These are phyloP conservation scores for Euptelea pleiosperma DNA, from an alignment of 164 flowering plant species.

Conservation along the genomic window DNA sequence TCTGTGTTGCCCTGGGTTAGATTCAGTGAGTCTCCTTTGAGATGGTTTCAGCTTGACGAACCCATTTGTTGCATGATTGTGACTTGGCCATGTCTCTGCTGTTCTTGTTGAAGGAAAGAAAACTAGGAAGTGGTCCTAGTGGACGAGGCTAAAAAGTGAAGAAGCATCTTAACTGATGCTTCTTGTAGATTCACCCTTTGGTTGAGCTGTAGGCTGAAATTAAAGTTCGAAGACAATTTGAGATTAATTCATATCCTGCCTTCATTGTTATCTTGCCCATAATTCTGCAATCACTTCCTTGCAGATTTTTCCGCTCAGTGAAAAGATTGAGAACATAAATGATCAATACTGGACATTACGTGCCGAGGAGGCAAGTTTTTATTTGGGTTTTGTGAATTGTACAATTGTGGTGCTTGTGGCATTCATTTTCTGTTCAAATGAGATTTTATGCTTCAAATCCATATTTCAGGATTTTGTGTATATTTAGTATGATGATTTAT, in stretches of 20 bases:
- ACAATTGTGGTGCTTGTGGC: background rate
- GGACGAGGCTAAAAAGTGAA: background rate
- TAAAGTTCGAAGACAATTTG: background rate
- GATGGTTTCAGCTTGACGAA: background rate
- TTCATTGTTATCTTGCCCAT: background rate
- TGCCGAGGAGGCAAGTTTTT: constrained; percentile 67
- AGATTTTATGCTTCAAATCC: background rate
- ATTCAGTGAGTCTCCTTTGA: background rate
- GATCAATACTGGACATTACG: constrained; percentile 90
- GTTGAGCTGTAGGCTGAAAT: background rate
- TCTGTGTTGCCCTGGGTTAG: background rate
- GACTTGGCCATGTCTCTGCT: background rate
- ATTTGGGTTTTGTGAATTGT: constrained; percentile 1
- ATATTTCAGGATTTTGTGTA: background rate
- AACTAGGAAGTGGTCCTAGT: background rate
- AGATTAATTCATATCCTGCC: no score
- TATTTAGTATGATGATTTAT: background rate
- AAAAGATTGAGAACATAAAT: constrained; percentile 81
- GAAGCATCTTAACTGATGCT: background rate
- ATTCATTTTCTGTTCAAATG: background rate
- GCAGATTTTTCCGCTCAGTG: constrained; percentile 73
- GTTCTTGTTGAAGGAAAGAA: background rate
- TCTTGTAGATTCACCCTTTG: background rate
- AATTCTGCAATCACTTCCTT: constrained; percentile 8
- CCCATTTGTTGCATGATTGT: background rate